Conservation (phyloP, 2,329 filamentous ascomycete genomes). For the Metarhizium album region DNA sequence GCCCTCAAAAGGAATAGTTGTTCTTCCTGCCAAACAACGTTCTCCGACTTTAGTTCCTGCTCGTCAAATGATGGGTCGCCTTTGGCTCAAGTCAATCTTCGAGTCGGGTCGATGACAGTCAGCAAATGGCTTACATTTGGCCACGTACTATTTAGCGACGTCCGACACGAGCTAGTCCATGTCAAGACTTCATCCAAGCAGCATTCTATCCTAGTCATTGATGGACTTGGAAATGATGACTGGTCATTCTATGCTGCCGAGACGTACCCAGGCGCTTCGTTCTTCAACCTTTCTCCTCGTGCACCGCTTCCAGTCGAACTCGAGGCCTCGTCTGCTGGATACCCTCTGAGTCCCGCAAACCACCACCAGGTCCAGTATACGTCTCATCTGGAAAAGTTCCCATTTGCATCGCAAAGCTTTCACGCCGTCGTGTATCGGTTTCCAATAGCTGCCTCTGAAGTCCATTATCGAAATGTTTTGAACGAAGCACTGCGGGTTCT, state of each 20-base stretch:
- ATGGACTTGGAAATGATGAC: conserved; percentile 77
- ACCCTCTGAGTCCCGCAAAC: conserved; percentile 52
- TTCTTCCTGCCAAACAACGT: conserved; percentile 23
- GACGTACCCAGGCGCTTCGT: conserved; percentile 62
- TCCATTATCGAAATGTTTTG: conserved; percentile 59
- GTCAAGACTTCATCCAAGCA: conserved; percentile 27
- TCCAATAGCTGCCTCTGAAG: conserved; percentile 56
- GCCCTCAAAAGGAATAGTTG: conserved; percentile 20
- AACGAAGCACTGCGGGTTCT: conserved; percentile 68
- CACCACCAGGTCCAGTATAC: conserved; percentile 64
- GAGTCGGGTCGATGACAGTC: conserved; percentile 72
- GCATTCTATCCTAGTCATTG: conserved; percentile 62
- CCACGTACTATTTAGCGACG: conserved; percentile 71
- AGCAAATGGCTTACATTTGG: conserved; percentile 84
- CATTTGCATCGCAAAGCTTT: conserved; percentile 67
- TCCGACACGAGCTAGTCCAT: conserved; percentile 56
- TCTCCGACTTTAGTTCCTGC: conserved; percentile 35
- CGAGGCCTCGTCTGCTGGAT: conserved; percentile 30
- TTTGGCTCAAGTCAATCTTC: conserved; percentile 61
- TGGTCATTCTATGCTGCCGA: conserved; percentile 76
- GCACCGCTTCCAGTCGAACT: conserved; percentile 37
- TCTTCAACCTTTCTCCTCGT: conserved; percentile 64
- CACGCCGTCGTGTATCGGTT: conserved; percentile 69
- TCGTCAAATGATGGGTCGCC: conserved; percentile 49
- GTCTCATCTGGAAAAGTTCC: conserved; percentile 54